phyloP scores from a whole-genome alignment of 2,329 filamentous ascomycete genomes.

The Cylindrodendrum hubeiense region DNA sequence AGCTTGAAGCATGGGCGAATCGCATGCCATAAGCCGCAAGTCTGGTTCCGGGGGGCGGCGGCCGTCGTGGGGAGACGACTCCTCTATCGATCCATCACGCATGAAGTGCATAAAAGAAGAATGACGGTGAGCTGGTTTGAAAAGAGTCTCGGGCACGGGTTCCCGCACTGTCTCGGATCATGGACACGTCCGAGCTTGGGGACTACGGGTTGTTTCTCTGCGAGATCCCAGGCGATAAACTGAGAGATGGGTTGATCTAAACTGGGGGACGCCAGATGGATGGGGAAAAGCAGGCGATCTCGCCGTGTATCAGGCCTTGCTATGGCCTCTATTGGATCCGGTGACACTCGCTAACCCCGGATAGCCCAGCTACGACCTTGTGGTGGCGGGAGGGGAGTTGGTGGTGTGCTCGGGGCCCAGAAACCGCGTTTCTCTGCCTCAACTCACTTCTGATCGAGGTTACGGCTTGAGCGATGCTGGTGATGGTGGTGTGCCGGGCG shows the following conservation, averaged over 20 bases:
- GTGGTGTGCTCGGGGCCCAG: constrained; percentile 36
- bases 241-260: constrained; percentile 38
- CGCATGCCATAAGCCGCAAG: constrained; percentile 14
- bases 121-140: constrained; percentile 35
- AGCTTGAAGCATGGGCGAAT: constrained; percentile 29
- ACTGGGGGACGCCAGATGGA: constrained; percentile 29
- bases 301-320: constrained; percentile 28
- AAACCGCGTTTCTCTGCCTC: constrained; percentile 9
- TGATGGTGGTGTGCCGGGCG: constrained; percentile 33
- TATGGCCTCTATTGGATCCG: constrained; percentile 27
- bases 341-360: constrained; percentile 23
- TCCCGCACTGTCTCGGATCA: constrained; percentile 37
- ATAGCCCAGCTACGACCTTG: constrained; percentile 32
- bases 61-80: constrained; percentile 13
- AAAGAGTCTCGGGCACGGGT: constrained; percentile 27
- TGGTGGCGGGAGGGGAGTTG: constrained; percentile 37
- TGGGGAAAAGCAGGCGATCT: constrained; percentile 31
- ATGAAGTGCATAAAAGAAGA: constrained; percentile 25
- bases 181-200: constrained; percentile 35
- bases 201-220: constrained; percentile 32
- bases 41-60: constrained; percentile 5
- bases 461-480: constrained; percentile 26
- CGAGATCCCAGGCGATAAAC: constrained; percentile 34
- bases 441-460: constrained; percentile 26
- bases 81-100: constrained; percentile 27